phyloP scores from a whole-genome alignment of 345 rosid genomes.

The Acer campestre region DNA sequence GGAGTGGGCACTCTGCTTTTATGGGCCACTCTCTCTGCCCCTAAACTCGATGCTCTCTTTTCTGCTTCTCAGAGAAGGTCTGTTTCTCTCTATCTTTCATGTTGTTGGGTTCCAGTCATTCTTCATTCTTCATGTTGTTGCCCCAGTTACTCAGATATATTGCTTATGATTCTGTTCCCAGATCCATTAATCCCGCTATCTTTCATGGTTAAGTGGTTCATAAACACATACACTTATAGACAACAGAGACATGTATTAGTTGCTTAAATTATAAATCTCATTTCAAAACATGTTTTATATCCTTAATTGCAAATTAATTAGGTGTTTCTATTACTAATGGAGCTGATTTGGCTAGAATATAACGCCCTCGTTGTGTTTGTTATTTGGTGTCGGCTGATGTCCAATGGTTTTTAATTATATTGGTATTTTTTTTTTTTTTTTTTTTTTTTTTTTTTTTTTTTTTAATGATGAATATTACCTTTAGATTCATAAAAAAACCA shows the following conservation, averaged over 20 bases:
- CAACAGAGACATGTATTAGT: background rate
- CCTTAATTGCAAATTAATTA: background rate
- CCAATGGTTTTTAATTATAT: no score
- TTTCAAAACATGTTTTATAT: background rate
- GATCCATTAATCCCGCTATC: no score
- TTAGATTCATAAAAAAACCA: no score
- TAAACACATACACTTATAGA: background rate
- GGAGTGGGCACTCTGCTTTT: slow-evolving; percentile 71
- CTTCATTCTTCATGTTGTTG: slow-evolving; percentile 16
- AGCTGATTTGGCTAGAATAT: no score
- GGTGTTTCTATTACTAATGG: no score
- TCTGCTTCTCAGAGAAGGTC: slow-evolving; percentile 80
- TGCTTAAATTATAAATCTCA: background rate
- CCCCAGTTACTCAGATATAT: slow-evolving; percentile 57
- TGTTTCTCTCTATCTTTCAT: background rate
- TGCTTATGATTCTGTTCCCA: no score
- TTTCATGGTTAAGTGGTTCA: background rate
- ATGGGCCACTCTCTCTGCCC: slow-evolving; percentile 65
- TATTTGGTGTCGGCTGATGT: no score
- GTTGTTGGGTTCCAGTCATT: no score
- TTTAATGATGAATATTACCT: no score
- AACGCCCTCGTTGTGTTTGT: no score
- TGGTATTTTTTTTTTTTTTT: no score
- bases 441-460: no score
- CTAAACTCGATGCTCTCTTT: slow-evolving; percentile 68